phyloP scores from a whole-genome alignment of 2,329 filamentous ascomycete genomes.

The Polychaeton citri region DNA sequence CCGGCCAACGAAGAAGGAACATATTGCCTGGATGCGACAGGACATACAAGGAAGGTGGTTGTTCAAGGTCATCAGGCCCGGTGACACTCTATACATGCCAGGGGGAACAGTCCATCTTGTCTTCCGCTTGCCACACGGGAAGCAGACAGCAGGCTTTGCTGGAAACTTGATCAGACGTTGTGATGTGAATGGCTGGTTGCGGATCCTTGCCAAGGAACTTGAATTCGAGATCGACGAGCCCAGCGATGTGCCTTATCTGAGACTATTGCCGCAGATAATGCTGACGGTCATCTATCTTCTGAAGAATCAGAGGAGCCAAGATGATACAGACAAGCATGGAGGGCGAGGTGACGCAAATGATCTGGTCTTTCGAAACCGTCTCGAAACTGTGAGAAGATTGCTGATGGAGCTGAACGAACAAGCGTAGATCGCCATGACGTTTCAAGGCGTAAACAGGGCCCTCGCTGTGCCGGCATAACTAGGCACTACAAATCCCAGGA shows the following conservation, averaged over 20 bases:
- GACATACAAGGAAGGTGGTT: slow-evolving; percentile 1
- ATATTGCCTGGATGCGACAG: neutral
- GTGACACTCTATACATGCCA: slow-evolving; percentile 7
- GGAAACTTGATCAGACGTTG: slow-evolving; percentile 4
- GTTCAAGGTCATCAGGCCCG: slow-evolving; percentile 6
- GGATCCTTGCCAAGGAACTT: slow-evolving; percentile 1
- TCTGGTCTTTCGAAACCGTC: too few relatives aligned
- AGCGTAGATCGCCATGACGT: too few relatives aligned
- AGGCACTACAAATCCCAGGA: too few relatives aligned
- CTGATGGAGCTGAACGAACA: too few relatives aligned
- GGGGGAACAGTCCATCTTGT: slow-evolving; percentile 7
- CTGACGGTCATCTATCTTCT: too few relatives aligned
- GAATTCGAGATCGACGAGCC: neutral
- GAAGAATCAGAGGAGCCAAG: too few relatives aligned
- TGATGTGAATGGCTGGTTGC: slow-evolving; percentile 3
- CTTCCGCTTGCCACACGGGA: slow-evolving; percentile 4
- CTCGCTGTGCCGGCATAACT: too few relatives aligned
- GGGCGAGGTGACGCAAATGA: too few relatives aligned
- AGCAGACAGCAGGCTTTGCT: slow-evolving; percentile 6
- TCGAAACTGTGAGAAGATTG: too few relatives aligned
- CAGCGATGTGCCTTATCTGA: neutral
- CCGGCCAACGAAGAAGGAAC: slow-evolving; percentile 1
- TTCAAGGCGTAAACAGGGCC: too few relatives aligned
- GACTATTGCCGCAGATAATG: neutral
- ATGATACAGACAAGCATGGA: too few relatives aligned